Percentiles rank a stretch among this genome's conserved stretches.
Conservation (phyloP, 139 green algal genomes). For the Spirogloea muscicola region DNA sequence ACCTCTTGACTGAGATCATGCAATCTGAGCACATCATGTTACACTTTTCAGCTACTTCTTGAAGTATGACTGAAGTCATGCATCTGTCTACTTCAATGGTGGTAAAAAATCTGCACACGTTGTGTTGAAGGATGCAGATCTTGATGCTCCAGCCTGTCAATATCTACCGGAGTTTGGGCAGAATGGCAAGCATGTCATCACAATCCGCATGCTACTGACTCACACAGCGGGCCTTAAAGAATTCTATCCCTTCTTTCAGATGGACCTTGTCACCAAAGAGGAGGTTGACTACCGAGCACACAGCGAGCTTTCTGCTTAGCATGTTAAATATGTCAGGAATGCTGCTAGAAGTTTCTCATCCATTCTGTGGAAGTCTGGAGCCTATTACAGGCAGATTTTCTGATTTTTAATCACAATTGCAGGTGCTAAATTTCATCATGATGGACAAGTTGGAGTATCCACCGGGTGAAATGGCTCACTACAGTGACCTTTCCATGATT, state of each 20-base stretch:
- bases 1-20: background rate
- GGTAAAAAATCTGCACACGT: too few relatives aligned
- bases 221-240: conserved; percentile 51
- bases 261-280: conserved; percentile 35
- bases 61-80: background rate
- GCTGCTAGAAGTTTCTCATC: too few relatives aligned
- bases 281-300: too few relatives aligned
- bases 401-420: too few relatives aligned
- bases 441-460: conserved; percentile 43
- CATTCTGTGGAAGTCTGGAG: too few relatives aligned
- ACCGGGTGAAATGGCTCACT: conserved; percentile 12
- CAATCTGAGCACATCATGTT: background rate
- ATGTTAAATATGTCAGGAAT: too few relatives aligned
- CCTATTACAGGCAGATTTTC: too few relatives aligned
- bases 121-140: too few relatives aligned
- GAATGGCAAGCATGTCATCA: conserved; percentile 47
- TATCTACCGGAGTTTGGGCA: conserved; percentile 49
- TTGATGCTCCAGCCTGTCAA: conserved; percentile 27
- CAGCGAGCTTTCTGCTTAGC: too few relatives aligned
- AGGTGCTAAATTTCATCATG: conserved; percentile 45
- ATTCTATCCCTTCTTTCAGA: conserved; percentile 51
- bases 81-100: background rate
- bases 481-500: conserved; percentile 59
- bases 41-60: background rate
- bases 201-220: conserved; percentile 51